These are phyloP conservation scores for Anacardium occidentale DNA, from an alignment of 345 rosid genomes.

Conservation along the genomic window DNA sequence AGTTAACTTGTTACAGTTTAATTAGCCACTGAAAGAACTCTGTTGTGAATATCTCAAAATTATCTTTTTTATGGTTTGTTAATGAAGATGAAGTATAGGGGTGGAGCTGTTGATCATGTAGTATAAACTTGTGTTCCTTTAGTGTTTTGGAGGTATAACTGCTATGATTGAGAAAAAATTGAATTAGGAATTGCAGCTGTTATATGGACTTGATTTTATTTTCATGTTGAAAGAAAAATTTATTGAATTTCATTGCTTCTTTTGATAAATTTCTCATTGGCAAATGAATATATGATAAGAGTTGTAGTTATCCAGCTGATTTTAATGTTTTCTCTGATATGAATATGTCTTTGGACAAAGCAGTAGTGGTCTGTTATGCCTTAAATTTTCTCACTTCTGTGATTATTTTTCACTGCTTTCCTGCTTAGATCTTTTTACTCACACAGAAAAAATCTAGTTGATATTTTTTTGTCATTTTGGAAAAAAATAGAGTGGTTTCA, in stretches of 20 bases:
- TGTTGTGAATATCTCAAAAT: no score
- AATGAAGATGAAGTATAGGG: slow-evolving; percentile 23
- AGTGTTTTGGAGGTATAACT: not conserved
- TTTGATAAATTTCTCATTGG: not conserved
- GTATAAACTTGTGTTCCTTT: not conserved
- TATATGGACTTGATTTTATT: not conserved
- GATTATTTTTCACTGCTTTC: not conserved
- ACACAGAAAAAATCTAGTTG: not conserved
- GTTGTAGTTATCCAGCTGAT: not conserved
- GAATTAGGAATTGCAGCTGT: not conserved
- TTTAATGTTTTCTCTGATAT: not conserved
- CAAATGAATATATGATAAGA: not conserved
- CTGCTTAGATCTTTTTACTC: not conserved
- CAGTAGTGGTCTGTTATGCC: not conserved
- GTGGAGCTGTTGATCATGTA: not conserved
- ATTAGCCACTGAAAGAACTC: not conserved
- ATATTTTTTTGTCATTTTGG: not conserved
- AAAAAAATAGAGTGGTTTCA: not conserved
- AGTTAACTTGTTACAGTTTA: not conserved
- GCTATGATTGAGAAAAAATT: not conserved
- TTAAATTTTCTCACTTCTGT: not conserved
- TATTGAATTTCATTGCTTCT: not conserved
- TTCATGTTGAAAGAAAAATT: not conserved
- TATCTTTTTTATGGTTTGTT: no score
- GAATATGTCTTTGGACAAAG: not conserved